These are phyloP conservation scores for Hymenochaete sp. DNA, from an alignment of 1,284 basidiomycete species.

Conservation along the genomic window DNA sequence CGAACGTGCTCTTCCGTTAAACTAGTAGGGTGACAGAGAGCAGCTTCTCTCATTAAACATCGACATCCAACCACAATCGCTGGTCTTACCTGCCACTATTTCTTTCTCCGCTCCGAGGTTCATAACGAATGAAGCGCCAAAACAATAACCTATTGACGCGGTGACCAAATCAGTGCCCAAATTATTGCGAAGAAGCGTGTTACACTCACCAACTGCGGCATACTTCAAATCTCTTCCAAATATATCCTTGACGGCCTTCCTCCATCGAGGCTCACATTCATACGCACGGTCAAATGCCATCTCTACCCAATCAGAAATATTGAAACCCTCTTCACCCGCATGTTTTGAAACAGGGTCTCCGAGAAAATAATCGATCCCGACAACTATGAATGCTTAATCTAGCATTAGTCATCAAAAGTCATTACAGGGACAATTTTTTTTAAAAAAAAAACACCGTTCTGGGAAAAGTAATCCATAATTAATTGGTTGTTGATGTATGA, in stretches of 20 bases:
- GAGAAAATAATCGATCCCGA: slow-evolving; percentile 50
- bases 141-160: slow-evolving; percentile 57
- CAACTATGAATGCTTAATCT: slow-evolving; percentile 40
- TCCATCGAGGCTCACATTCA: slow-evolving; percentile 38
- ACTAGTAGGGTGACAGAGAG: slow-evolving; percentile 47
- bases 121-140: slow-evolving; percentile 45
- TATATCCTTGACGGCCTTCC: slow-evolving; percentile 35
- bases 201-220: slow-evolving; percentile 30
- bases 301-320: slow-evolving; percentile 33
- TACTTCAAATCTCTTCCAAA: slow-evolving; percentile 34
- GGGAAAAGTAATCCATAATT: slow-evolving; percentile 44
- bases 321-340: slow-evolving; percentile 33
- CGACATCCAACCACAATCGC: not conserved
- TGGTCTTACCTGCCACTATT: slow-evolving; percentile 36
- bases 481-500: slow-evolving; percentile 42
- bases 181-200: slow-evolving; percentile 17
- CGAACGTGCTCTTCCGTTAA: slow-evolving; percentile 40
- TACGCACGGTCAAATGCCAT: slow-evolving; percentile 29
- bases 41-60: too few species aligned
- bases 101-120: slow-evolving; percentile 35
- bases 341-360: slow-evolving; percentile 37
- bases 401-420: not conserved
- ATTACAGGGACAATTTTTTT: not conserved
- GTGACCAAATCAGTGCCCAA: too few species aligned
- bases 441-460: slow-evolving; percentile 33